Percentiles rank a stretch among this genome's conserved stretches.
Conservation (phyloP, 148 eudicot genomes). For the Rheum nobile region DNA sequence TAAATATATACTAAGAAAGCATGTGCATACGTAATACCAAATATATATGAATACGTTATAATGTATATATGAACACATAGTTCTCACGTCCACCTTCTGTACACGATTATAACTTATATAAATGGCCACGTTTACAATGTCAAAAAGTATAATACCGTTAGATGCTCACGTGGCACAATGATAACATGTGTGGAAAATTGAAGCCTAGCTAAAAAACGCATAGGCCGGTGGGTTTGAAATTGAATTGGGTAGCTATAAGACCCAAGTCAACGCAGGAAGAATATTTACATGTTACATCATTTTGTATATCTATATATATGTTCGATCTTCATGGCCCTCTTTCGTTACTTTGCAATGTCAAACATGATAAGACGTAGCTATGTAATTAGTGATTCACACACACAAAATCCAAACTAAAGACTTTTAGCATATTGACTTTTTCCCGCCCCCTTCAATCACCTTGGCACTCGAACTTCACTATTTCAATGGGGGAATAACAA, state of each 20-base stretch:
- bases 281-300: not conserved
- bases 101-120: no score
- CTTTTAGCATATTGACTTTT: not conserved
- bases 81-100: no score
- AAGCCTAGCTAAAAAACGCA: not conserved
- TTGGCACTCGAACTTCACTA: not conserved
- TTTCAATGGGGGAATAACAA: not conserved
- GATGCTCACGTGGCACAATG: not conserved
- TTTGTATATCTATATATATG: not conserved
- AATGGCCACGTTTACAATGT: no score
- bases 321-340: not conserved
- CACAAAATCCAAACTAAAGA: no score
- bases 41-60: no score
- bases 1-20: no score
- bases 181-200: not conserved
- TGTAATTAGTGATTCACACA: not conserved
- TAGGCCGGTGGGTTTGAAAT: not conserved
- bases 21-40: no score
- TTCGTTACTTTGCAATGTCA: conserved; percentile 3
- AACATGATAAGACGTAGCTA: conserved; percentile 1
- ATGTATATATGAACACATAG: no score
- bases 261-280: not conserved
- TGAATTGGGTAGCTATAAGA: not conserved
- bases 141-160: not conserved
- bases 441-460: not conserved